Evolutionary conservation across 2,329 filamentous ascomycete genomes (phyloP), one percentile per base, ranked within the genome.

Genomic region (Hortaea sp.): DNA sequence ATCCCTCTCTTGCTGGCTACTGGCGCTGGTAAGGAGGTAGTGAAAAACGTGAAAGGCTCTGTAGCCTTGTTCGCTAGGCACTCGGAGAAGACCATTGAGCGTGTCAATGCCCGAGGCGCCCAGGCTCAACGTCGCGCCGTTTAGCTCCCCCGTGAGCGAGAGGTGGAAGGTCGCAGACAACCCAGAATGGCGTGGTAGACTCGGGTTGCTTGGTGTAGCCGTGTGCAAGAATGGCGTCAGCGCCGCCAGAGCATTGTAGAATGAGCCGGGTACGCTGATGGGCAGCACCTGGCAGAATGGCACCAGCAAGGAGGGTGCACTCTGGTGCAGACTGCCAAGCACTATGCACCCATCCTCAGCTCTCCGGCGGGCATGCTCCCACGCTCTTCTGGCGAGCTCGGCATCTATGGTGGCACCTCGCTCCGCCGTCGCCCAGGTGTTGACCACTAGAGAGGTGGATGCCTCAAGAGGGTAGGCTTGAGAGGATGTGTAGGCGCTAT

Each of bases 1-100:
- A 62, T 97, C 90, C 46, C 88, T 77, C 68, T 98, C 92, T 1
- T 60, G 88, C 83, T 4, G 84, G 81, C 1, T 87, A 92, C 92
- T 94, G 0, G 86, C 85, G n/a, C 85, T 88, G 0, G 89, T 94
- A 38, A 97, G 75, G 1, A 98, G 79, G 59, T 95, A 97, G 69
- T 98, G 97, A 63, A 98, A 97, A 42, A 94, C 92, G 61, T 98
- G 90, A 57, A 98, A 98, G 3, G 90, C 92, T 52, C 92, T 82
- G 66, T 88, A 88, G 9, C 92, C 92, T 5, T 80, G 62, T 61
- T 95, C 81, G 0, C 81, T 67, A 0, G 92, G 86, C 11, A 98
- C 79, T 47, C 85, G 81, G 11, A 95, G 72, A 7, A 98, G 73
- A 38, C 90, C 92, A 51, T 80, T 80, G 13, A 75, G 69, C 0